These are phyloP conservation scores for Pseudogymnoascus destructans DNA, from an alignment of 2,329 filamentous ascomycete species.

Conservation along the genomic window DNA sequence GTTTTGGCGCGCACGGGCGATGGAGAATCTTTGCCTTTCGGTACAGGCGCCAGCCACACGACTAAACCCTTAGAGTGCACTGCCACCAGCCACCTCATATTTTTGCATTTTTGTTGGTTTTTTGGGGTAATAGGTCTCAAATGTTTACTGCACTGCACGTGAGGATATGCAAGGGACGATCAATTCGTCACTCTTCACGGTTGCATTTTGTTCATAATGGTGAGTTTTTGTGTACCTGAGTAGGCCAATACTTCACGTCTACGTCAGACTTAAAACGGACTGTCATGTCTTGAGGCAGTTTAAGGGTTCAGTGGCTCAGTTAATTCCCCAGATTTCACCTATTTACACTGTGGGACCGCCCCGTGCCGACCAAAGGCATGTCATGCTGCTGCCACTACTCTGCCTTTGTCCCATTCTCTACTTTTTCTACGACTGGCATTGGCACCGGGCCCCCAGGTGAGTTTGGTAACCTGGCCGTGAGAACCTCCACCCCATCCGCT, in stretches of 20 bases:
- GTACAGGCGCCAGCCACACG: neutral
- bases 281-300: neutral
- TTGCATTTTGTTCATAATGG: neutral
- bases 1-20: neutral
- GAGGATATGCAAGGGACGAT: neutral
- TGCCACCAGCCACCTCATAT: constrained; percentile 2
- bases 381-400: neutral
- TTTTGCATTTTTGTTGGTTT: neutral
- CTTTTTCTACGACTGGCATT: constrained; percentile 33
- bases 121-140: neutral
- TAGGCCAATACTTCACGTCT: neutral
- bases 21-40: neutral
- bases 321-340: neutral
- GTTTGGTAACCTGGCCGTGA: constrained; percentile 50
- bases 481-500: constrained; percentile 65
- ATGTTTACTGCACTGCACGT: neutral
- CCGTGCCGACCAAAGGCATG: neutral
- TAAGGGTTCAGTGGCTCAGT: neutral
- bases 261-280: neutral
- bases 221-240: neutral
- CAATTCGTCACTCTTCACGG: neutral
- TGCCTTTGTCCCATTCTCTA: constrained; percentile 15
- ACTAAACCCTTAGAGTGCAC: constrained; percentile 1
- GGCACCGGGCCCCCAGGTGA: constrained; percentile 63
- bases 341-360: neutral